Percentiles rank a stretch among this genome's conserved stretches.
These are phyloP conservation scores for Talaromyces amestolkiae DNA, from an alignment of 2,329 filamentous ascomycete genomes.

Conservation along the genomic window DNA sequence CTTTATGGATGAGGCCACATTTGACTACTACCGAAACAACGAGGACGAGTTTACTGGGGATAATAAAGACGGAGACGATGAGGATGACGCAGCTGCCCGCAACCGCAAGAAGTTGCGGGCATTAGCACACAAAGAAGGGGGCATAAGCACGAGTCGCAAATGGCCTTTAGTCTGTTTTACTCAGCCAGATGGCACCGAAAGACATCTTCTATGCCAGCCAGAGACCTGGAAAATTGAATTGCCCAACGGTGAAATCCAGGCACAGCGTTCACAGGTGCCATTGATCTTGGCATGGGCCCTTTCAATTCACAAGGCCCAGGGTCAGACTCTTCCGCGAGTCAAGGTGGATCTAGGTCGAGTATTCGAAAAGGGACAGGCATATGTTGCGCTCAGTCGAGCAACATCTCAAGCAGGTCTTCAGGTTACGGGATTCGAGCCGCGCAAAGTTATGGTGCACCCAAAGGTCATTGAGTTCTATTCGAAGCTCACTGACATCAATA, in stretches of 20 bases:
- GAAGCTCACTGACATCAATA: slow-evolving; percentile 72
- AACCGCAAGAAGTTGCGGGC: slow-evolving; percentile 58
- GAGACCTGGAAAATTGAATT: slow-evolving; percentile 97
- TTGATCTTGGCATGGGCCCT: slow-evolving; percentile 95
- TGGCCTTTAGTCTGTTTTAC: slow-evolving; percentile 86
- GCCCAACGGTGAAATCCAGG: slow-evolving; percentile 91
- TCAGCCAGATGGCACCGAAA: slow-evolving; percentile 70
- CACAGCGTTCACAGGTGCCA: slow-evolving; percentile 76
- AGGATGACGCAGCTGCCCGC: slow-evolving; percentile 42
- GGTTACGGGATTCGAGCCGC: slow-evolving; percentile 81
- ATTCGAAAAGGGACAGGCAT: slow-evolving; percentile 97
- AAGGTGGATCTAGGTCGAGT: slow-evolving; percentile 90
- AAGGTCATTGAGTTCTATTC: slow-evolving; percentile 82
- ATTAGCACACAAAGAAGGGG: slow-evolving; percentile 48
- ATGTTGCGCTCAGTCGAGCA: slow-evolving; percentile 91
- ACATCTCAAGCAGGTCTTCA: slow-evolving; percentile 83
- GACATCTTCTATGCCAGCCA: slow-evolving; percentile 75
- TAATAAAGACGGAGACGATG: slow-evolving; percentile 45
- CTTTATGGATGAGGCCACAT: slow-evolving; percentile 71
- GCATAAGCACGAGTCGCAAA: slow-evolving; percentile 52
- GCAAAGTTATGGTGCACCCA: slow-evolving; percentile 91
- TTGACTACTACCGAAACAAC: slow-evolving; percentile 57
- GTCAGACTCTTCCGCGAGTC: slow-evolving; percentile 88
- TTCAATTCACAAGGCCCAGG: slow-evolving; percentile 97
- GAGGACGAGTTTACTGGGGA: slow-evolving; percentile 56